Evolutionary conservation across 2,329 filamentous ascomycete species (phyloP).

Genomic region (Clonostachys solani): DNA sequence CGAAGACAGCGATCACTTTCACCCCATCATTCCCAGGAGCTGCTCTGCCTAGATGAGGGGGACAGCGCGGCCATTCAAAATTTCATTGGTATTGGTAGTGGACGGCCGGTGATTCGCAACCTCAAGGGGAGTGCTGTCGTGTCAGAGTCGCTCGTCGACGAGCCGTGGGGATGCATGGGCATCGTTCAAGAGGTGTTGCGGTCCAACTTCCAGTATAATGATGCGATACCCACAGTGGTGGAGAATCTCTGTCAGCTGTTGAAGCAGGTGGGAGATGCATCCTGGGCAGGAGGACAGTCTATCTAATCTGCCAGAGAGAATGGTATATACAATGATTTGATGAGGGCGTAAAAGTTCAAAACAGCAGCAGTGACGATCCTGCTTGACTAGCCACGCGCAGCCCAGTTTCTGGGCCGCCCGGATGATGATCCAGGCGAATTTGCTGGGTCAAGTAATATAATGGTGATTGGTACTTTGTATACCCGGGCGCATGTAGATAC

Average conservation of each 20-base stretch:
- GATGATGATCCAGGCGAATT: too few relatives aligned
- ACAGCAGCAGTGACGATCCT: too few relatives aligned
- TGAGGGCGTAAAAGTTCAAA: too few relatives aligned
- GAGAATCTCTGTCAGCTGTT: constrained; percentile 64
- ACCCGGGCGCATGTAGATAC: too few relatives aligned
- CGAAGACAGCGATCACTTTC: constrained; percentile 18
- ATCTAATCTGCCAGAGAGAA: too few relatives aligned
- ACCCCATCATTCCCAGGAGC: constrained; percentile 24
- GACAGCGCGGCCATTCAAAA: constrained; percentile 47
- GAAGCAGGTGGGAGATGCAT: constrained; percentile 51
- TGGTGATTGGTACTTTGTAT: too few relatives aligned
- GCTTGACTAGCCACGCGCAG: too few relatives aligned
- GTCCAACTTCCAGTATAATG: constrained; percentile 41
- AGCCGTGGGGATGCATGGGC: constrained; percentile 56
- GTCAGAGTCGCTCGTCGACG: constrained; percentile 38
- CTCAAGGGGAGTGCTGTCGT: constrained; percentile 17
- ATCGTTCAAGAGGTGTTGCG: constrained; percentile 52
- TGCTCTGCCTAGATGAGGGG: constrained; percentile 51
- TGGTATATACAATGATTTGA: too few relatives aligned
- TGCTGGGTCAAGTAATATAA: too few relatives aligned
- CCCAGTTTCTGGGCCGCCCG: too few relatives aligned
- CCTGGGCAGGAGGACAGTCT: constrained; percentile 20
- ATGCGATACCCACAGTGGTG: constrained; percentile 54
- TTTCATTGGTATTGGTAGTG: constrained; percentile 54
- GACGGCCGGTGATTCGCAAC: constrained; percentile 43